Evolutionary conservation across 306 rosid species (phyloP).

Genomic region (Sphenostylis stenocarpa): DNA sequence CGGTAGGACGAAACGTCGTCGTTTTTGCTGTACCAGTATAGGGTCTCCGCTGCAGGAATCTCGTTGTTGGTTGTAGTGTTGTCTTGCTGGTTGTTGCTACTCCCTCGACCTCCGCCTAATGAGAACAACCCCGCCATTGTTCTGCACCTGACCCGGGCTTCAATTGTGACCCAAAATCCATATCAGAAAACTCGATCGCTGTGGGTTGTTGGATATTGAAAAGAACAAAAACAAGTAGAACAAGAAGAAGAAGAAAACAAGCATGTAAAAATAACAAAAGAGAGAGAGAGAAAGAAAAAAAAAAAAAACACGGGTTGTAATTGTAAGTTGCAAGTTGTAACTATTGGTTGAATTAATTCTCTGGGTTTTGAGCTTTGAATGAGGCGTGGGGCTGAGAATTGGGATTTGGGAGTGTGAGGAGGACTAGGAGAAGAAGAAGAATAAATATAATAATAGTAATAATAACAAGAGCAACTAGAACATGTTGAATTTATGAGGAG

Average conservation of each 20-base stretch:
- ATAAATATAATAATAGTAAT: neutral
- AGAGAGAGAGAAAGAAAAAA: neutral
- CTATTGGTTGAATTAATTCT: slow-evolving; percentile 23
- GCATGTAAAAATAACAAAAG: neutral
- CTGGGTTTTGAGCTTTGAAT: slow-evolving; percentile 28
- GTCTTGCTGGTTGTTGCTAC: neutral
- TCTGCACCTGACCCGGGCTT: slow-evolving; percentile 42
- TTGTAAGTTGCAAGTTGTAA: neutral
- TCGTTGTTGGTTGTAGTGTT: slow-evolving; percentile 6
- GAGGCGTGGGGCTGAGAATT: neutral
- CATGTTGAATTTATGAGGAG: neutral
- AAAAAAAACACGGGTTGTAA: neutral
- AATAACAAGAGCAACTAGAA: neutral
- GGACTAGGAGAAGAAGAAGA: neutral
- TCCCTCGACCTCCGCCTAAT: slow-evolving; percentile 39
- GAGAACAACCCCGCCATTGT: slow-evolving; percentile 93
- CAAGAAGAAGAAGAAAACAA: neutral
- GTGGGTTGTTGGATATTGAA: neutral
- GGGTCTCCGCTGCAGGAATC: slow-evolving; percentile 42
- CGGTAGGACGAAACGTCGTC: slow-evolving; percentile 55
- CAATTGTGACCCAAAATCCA: slow-evolving; percentile 70
- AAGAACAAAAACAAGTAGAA: neutral
- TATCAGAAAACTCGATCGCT: slow-evolving; percentile 52
- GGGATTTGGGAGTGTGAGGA: slow-evolving; percentile 12
- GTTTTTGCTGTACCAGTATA: slow-evolving; percentile 64